phyloP scores from a whole-genome alignment of 208 protist species.

The Trypanosomatidae sp. region DNA sequence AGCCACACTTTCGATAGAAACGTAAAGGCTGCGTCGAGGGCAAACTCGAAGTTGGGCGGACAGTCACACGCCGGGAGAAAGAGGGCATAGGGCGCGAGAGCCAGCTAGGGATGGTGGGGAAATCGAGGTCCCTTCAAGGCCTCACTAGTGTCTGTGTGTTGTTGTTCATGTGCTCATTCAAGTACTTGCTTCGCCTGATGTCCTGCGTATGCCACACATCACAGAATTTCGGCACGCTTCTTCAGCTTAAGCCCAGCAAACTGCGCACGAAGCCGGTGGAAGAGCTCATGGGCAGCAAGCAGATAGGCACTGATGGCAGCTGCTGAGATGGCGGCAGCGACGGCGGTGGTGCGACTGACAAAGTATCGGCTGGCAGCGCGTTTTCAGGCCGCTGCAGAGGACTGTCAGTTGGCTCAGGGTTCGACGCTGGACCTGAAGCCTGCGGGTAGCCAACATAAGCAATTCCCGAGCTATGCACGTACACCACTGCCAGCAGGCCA shows the following conservation, averaged over 20 bases:
- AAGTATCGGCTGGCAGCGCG: not conserved
- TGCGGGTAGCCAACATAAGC: conserved; percentile 51
- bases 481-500: conserved; percentile 66
- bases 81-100: not conserved
- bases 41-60: not conserved
- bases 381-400: not conserved
- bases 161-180: not conserved
- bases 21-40: not conserved
- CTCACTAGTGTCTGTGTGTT: not conserved
- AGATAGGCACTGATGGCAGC: not conserved
- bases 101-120: not conserved
- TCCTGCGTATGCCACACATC: not conserved
- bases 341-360: not conserved
- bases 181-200: not conserved
- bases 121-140: not conserved
- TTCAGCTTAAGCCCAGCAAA: conserved; percentile 20
- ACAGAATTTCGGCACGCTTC: not conserved
- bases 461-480: conserved; percentile 53
- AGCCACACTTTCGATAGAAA: not conserved
- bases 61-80: not conserved
- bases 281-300: conserved; percentile 22
- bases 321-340: not conserved
- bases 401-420: not conserved
- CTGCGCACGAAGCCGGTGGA: conserved; percentile 26
- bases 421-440: not conserved